Evolutionary conservation across 768 basidiomycete species (phyloP).

Genomic region (Trametes punicea): DNA sequence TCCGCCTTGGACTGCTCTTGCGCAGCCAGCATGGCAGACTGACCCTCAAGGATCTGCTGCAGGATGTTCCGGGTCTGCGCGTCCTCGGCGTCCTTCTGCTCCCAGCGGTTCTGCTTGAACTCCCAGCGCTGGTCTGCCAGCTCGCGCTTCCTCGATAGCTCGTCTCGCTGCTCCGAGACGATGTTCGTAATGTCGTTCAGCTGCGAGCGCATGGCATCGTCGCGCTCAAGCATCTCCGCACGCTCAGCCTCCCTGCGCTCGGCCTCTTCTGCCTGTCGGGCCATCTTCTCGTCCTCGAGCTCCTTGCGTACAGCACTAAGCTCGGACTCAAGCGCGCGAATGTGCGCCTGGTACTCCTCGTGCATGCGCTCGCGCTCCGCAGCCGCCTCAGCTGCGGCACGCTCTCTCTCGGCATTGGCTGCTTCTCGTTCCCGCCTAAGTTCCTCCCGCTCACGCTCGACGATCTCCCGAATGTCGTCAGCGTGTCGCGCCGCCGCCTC

Average conservation of each 20-base stretch:
- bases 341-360: slow-evolving; percentile 24
- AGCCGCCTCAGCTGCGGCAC: slow-evolving; percentile 45
- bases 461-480: slow-evolving; percentile 54
- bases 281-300: slow-evolving; percentile 59
- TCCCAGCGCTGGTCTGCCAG: slow-evolving; percentile 59
- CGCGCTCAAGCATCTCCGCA: slow-evolving; percentile 54
- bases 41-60: slow-evolving; percentile 52
- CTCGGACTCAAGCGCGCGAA: slow-evolving; percentile 27
- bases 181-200: slow-evolving; percentile 70
- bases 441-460: slow-evolving; percentile 59
- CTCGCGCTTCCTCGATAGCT: slow-evolving; percentile 56
- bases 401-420: slow-evolving; percentile 52
- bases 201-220: slow-evolving; percentile 57
- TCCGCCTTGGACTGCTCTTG: slow-evolving; percentile 52
- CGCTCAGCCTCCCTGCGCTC: slow-evolving; percentile 61
- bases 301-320: slow-evolving; percentile 34
- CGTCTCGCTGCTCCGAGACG: slow-evolving; percentile 63
- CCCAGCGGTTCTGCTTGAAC: slow-evolving; percentile 56
- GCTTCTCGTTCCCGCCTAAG: slow-evolving; percentile 51
- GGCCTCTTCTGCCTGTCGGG: slow-evolving; percentile 54
- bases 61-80: slow-evolving; percentile 62
- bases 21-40: slow-evolving; percentile 57
- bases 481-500: slow-evolving; percentile 58
- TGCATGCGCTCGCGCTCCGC: slow-evolving; percentile 41
- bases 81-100: slow-evolving; percentile 55